Evolutionary conservation across 2,329 filamentous ascomycete species (phyloP), one percentile per base, ranked within the genome.

Genomic region (Paecilomyces dactylethromorphus): DNA sequence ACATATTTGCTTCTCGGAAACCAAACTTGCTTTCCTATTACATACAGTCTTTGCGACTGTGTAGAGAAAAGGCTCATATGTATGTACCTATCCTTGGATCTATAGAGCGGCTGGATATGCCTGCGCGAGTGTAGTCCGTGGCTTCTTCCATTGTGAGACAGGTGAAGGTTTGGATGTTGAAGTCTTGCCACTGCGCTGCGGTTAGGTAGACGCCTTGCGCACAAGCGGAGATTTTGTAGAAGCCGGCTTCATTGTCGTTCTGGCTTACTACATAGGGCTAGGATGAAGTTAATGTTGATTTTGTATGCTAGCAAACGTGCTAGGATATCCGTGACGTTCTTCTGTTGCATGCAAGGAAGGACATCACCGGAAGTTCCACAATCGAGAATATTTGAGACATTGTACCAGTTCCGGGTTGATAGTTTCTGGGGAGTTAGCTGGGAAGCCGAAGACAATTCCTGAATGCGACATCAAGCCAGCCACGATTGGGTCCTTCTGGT

Each of bases 181-280:
- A 81, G 0, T 67, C 64, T 11, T 65, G 39, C 55, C 78, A 76
- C 55, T 77, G 70, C 1, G 63, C 66, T 1, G 71, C 65, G 0
- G 75, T 79, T 1, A 79, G 75, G 0, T 74, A 66, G 21, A 75
- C 66, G 33, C 76, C 74, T 24, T 69, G 66, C 0, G 68, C 71
- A 59, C 71, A 81, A 1, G 79, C 76, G 0, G 74, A 71, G 33
- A 81, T 73, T 4, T 74, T 73, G 64, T 81, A 82, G 67, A 78
- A 80, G 0, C 77, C 78, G 2, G 77, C 74, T 63, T 82, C 80
- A 57, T 81, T 74, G 61, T 80, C 57, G 57, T 76, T 79, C 62
- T 76, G 76, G 13, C 77, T 78, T 3, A 75, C 63, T 0, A 82
- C 60, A 1, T 79, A 68, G 0, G 81, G 79, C 45, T 63, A 45